phyloP scores from a whole-genome alignment of 1,284 basidiomycete genomes.

The Cutaneotrichosporon cutaneum region DNA sequence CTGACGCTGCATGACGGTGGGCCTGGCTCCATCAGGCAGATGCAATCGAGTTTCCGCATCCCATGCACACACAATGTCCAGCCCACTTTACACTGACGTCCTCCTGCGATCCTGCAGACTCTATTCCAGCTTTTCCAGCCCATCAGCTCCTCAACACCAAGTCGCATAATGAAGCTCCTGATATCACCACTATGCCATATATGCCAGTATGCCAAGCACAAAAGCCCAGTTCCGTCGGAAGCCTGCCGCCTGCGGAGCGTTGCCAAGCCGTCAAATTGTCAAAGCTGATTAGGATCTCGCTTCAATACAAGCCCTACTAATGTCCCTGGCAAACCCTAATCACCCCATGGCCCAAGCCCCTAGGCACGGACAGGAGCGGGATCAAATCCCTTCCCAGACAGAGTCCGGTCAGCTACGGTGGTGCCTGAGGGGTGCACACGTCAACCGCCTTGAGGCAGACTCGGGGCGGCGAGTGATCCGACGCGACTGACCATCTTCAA shows the following conservation, averaged over 20 bases:
- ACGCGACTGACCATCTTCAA: slow-evolving; percentile 14
- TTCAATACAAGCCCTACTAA: not conserved
- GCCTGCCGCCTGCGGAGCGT: too few species aligned
- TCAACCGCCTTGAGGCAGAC: too few species aligned
- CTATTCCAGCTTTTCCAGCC: too few species aligned
- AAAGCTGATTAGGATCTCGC: not conserved
- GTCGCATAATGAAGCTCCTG: not conserved
- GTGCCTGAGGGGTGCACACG: slow-evolving; percentile 6
- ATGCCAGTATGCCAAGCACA: too few species aligned
- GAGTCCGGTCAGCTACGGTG: not conserved
- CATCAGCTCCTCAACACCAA: too few species aligned
- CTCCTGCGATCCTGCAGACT: too few species aligned
- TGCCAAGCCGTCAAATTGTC: not conserved
- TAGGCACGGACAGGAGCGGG: not conserved
- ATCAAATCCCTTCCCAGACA: not conserved
- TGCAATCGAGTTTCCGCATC: not conserved
- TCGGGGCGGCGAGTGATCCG: not conserved
- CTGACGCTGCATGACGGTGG: not conserved
- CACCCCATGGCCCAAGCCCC: not conserved
- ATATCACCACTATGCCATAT: not conserved
- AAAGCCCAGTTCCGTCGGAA: too few species aligned
- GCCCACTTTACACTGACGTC: too few species aligned
- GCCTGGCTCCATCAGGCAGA: not conserved
- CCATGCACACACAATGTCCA: too few species aligned
- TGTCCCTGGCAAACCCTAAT: not conserved